Percentiles rank a stretch among this genome's conserved stretches.
Evolutionary conservation across 140 eudicot species (phyloP).

Genomic region (Senecio squalidus): DNA sequence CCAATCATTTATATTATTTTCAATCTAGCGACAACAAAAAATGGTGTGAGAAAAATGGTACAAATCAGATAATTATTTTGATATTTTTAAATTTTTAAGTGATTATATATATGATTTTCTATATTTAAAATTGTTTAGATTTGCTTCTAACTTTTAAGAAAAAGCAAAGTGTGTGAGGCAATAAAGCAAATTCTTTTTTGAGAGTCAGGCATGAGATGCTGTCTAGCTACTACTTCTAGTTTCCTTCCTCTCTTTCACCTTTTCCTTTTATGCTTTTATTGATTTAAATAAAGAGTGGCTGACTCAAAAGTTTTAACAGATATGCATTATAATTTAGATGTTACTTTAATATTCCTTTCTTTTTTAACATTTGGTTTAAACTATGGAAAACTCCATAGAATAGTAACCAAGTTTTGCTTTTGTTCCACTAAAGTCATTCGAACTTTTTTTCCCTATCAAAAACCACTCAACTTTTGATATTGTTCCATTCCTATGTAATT

Average conservation of each 20-base stretch:
- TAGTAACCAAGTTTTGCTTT: too few species aligned
- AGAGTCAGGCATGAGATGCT: conserved; percentile 24
- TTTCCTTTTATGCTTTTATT: conserved; percentile 11
- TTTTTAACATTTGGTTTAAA: too few species aligned
- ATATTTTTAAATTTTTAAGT: neutral
- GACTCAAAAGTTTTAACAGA: conserved; percentile 16
- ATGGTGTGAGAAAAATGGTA: too few species aligned
- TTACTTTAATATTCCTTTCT: too few species aligned
- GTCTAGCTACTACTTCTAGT: neutral
- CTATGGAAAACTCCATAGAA: too few species aligned
- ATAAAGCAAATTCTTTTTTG: conserved; percentile 18
- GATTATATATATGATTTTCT: conserved; percentile 1
- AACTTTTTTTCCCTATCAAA: too few species aligned
- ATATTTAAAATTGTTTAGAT: neutral
- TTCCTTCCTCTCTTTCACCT: conserved; percentile 10
- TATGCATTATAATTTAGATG: too few species aligned
- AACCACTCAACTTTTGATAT: too few species aligned
- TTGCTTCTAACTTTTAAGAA: neutral
- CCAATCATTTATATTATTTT: too few species aligned
- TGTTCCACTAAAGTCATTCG: too few species aligned
- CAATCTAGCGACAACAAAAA: too few species aligned
- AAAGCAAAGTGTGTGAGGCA: conserved; percentile 21
- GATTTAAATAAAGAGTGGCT: conserved; percentile 18
- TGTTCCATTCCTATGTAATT: too few species aligned
- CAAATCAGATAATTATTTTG: neutral